Evolutionary conservation across 2,329 filamentous ascomycete genomes (phyloP).

Genomic region (Chaetomiaceae sp.): DNA sequence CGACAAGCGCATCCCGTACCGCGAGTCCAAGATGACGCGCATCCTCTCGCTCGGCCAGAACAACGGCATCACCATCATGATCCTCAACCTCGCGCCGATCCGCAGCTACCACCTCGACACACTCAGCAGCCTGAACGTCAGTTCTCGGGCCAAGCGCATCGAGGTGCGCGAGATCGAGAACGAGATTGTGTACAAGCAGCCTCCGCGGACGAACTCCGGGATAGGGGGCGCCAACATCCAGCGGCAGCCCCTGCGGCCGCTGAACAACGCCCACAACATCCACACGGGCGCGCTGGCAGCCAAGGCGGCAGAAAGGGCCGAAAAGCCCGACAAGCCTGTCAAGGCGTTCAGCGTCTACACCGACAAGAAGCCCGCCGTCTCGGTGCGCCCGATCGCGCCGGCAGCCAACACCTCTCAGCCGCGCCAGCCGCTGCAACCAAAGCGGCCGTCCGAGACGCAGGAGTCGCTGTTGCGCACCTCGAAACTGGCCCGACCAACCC

Average conservation of each 20-base stretch:
- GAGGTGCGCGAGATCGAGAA: slow-evolving; percentile 95
- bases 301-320: slow-evolving; percentile 45
- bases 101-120: slow-evolving; percentile 92
- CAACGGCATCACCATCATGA: slow-evolving; percentile 93
- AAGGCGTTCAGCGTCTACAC: slow-evolving; percentile 87
- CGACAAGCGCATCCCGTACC: slow-evolving; percentile 78
- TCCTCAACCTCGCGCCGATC: slow-evolving; percentile 87
- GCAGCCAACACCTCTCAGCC: slow-evolving; percentile 31
- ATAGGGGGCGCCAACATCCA: slow-evolving; percentile 41
- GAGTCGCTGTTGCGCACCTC: slow-evolving; percentile 35
- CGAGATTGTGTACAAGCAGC: slow-evolving; percentile 80
- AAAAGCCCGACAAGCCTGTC: slow-evolving; percentile 61
- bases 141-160: slow-evolving; percentile 92
- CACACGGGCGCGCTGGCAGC: slow-evolving; percentile 54
- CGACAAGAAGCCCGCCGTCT: slow-evolving; percentile 56
- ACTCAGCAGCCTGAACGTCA: slow-evolving; percentile 88
- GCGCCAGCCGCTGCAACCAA: slow-evolving; percentile 34
- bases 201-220: slow-evolving; percentile 48
- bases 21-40: slow-evolving; percentile 95
- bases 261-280: slow-evolving; percentile 71
- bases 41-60: slow-evolving; percentile 92
- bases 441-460: slow-evolving; percentile 37
- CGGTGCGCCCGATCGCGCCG: slow-evolving; percentile 27
- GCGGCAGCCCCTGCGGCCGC: slow-evolving; percentile 74
- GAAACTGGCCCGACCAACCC: slow-evolving; percentile 38